Percentiles rank a stretch among this genome's conserved stretches.
Evolutionary conservation across 129 eudicot species (phyloP).

Genomic region (Calendula officinalis): DNA sequence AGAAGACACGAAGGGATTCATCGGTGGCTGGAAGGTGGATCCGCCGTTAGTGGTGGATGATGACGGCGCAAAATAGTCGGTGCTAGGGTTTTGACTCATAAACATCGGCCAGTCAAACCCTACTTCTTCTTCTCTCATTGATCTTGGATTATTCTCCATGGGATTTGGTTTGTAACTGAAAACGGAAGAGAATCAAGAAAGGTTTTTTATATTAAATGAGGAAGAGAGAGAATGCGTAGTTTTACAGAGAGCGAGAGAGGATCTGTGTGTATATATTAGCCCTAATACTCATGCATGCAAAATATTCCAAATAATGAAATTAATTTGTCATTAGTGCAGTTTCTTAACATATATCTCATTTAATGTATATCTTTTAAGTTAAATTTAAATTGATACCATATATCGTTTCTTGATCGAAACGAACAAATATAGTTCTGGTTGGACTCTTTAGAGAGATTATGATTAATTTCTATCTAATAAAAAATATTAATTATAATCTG

Average conservation of each 20-base stretch:
- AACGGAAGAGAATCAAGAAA: slow-evolving; percentile 24
- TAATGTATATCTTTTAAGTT: slow-evolving; percentile 24
- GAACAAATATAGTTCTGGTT: not conserved
- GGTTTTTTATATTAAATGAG: slow-evolving; percentile 26
- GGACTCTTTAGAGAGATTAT: not conserved
- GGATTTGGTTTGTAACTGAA: slow-evolving; percentile 30
- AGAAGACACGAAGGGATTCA: slow-evolving; percentile 18
- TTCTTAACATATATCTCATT: slow-evolving; percentile 35
- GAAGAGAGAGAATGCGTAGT: slow-evolving; percentile 8
- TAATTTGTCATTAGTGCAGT: slow-evolving; percentile 27
- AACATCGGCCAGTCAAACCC: slow-evolving; percentile 28
- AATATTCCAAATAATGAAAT: slow-evolving; percentile 13
- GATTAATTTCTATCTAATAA: too few species aligned
- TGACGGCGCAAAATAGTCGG: slow-evolving; percentile 11
- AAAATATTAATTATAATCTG: too few species aligned
- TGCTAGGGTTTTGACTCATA: slow-evolving; percentile 31
- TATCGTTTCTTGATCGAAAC: slow-evolving; percentile 7
- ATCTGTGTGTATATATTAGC: not conserved
- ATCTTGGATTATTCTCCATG: slow-evolving; percentile 26
- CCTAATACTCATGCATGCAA: slow-evolving; percentile 31
- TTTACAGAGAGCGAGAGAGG: not conserved
- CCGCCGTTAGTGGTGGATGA: slow-evolving; percentile 10
- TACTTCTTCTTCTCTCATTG: slow-evolving; percentile 12
- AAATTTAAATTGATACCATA: slow-evolving; percentile 13
- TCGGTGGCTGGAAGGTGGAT: slow-evolving; percentile 8